phyloP scores from a whole-genome alignment of 331 rosid species.

The Acacia concinna region DNA sequence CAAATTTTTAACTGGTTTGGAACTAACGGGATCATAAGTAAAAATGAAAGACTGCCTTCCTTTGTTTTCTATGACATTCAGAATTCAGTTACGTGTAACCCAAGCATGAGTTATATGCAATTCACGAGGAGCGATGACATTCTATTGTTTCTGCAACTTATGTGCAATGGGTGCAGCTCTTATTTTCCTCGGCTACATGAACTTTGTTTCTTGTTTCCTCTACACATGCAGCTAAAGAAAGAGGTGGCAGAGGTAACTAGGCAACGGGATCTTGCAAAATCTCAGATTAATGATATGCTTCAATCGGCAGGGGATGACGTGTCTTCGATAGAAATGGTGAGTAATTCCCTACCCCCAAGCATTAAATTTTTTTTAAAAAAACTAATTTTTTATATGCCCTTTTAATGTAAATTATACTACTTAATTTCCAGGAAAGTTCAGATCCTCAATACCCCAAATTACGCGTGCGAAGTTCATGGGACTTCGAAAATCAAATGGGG shows the following conservation, averaged over 20 bases:
- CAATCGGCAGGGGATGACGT: slow-evolving; percentile 54
- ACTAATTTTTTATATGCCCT: not conserved
- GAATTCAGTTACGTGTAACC: not conserved
- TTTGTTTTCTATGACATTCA: not conserved
- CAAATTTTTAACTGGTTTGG: not conserved
- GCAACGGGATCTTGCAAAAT: slow-evolving; percentile 72
- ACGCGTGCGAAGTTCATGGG: slow-evolving; percentile 63
- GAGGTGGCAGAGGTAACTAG: slow-evolving; percentile 63
- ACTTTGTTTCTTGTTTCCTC: slow-evolving; percentile 16
- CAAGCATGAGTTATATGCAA: not conserved
- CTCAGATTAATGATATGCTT: slow-evolving; percentile 74
- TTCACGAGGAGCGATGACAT: not conserved
- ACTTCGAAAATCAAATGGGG: slow-evolving; percentile 48
- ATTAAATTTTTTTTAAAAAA: not conserved
- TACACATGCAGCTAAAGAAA: slow-evolving; percentile 69
- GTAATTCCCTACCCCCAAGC: slow-evolving; percentile 31
- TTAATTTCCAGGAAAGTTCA: slow-evolving; percentile 49
- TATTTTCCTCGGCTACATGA: slow-evolving; percentile 23
- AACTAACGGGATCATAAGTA: not conserved
- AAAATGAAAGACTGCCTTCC: not conserved
- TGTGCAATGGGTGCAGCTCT: not conserved
- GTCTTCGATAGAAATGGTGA: slow-evolving; percentile 53
- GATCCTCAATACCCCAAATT: slow-evolving; percentile 65
- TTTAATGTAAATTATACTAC: slow-evolving; percentile 27
- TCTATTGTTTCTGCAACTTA: not conserved